Conservation (phyloP, 495 filamentous ascomycete genomes). For the Ramalina intermedia region DNA sequence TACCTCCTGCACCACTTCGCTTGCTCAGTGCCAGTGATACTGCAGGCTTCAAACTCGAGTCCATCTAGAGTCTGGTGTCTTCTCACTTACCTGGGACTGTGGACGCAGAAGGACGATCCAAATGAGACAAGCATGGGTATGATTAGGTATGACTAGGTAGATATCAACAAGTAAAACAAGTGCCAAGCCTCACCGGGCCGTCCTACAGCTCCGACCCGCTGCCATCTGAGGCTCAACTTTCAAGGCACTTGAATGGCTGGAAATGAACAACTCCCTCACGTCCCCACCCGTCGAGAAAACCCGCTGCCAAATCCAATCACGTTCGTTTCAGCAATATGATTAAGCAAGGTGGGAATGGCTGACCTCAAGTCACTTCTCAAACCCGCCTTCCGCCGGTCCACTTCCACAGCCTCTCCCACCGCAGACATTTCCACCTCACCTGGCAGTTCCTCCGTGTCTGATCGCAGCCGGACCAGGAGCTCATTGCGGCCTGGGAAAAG, state of each 20-base stretch:
- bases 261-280: background rate
- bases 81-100: background rate
- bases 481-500: slow-evolving; percentile 9
- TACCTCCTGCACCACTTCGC: too few species aligned
- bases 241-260: too few species aligned
- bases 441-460: background rate
- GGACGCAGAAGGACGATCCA: background rate
- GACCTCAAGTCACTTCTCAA: slow-evolving; percentile 13
- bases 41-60: too few species aligned
- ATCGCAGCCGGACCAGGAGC: slow-evolving; percentile 9
- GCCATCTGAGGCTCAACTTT: too few species aligned
- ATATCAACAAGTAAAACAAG: too few species aligned
- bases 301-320: background rate
- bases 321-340: background rate
- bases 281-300: background rate
- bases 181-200: too few species aligned
- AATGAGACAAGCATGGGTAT: background rate
- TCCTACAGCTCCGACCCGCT: too few species aligned
- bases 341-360: slow-evolving; percentile 3
- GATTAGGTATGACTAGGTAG: too few species aligned
- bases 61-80: too few species aligned
- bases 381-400: slow-evolving; percentile 15
- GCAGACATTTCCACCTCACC: slow-evolving; percentile 5
- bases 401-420: slow-evolving; percentile 10
- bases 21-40: too few species aligned